These are phyloP conservation scores for Geotrichum cucujoidarum DNA, from an alignment of 1,139 yeast genomes.

Conservation along the genomic window DNA sequence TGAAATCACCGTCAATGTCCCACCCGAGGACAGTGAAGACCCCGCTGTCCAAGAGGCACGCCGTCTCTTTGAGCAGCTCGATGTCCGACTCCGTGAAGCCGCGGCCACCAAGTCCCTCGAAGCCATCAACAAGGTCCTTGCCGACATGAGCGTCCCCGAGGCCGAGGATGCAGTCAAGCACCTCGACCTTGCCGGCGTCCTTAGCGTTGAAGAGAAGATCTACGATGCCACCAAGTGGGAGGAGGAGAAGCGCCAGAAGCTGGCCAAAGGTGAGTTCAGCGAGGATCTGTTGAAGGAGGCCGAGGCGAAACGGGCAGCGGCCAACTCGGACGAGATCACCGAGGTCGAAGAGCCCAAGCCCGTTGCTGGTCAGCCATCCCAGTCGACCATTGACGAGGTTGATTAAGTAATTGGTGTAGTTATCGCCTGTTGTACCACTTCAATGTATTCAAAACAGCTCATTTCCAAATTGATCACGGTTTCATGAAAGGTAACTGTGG, in stretches of 20 bases:
- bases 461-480: no score
- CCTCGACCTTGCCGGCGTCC: slow-evolving; percentile 76
- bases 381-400: slow-evolving; percentile 17
- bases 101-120: slow-evolving; percentile 67
- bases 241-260: slow-evolving; percentile 38
- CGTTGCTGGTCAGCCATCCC: not conserved
- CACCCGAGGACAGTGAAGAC: slow-evolving; percentile 46
- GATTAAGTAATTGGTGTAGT: slow-evolving; percentile 9
- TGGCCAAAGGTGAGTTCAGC: slow-evolving; percentile 17
- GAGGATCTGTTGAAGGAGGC: slow-evolving; percentile 14
- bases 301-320: slow-evolving; percentile 37
- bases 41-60: slow-evolving; percentile 49
- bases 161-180: slow-evolving; percentile 74
- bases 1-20: slow-evolving; percentile 67
- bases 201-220: slow-evolving; percentile 70
- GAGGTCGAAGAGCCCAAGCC: slow-evolving; percentile 12
- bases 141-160: slow-evolving; percentile 64
- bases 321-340: slow-evolving; percentile 21
- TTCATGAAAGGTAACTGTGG: no score
- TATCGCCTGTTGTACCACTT: no score
- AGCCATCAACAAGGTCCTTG: slow-evolving; percentile 78
- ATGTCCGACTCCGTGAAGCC: slow-evolving; percentile 66
- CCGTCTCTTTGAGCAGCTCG: slow-evolving; percentile 31
- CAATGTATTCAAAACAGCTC: no score
- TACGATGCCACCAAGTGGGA: slow-evolving; percentile 71